Percentiles rank a stretch among this genome's conserved stretches.
Evolutionary conservation across 768 basidiomycete species (phyloP).

Genomic region (Cyclocybe cylindracea): DNA sequence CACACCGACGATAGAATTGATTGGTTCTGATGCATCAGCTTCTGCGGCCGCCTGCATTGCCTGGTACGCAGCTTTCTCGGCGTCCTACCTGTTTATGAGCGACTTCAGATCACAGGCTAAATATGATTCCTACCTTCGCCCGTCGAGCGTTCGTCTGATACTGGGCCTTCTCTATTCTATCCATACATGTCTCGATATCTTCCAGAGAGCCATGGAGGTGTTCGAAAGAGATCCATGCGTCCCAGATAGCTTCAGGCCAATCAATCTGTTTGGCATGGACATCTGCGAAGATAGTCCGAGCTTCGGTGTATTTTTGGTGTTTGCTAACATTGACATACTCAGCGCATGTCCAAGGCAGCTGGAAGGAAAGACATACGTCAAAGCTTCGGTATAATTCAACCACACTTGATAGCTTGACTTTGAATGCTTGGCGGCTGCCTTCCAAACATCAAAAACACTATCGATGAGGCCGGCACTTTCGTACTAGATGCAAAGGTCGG

Average conservation of each 20-base stretch:
- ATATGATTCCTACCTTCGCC: slow-evolving; percentile 51
- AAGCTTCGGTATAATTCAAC: slow-evolving; percentile 70
- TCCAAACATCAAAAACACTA: slow-evolving; percentile 62
- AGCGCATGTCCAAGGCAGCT: not conserved
- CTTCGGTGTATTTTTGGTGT: slow-evolving; percentile 53
- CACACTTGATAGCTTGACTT: slow-evolving; percentile 76
- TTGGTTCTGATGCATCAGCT: slow-evolving; percentile 35
- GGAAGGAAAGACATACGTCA: slow-evolving; percentile 53
- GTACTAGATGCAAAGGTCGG: slow-evolving; percentile 39
- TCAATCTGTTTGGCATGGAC: slow-evolving; percentile 76
- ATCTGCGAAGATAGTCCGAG: slow-evolving; percentile 67
- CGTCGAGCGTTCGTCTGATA: slow-evolving; percentile 62
- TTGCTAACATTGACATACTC: slow-evolving; percentile 37
- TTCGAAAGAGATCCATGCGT: slow-evolving; percentile 89
- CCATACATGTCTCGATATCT: slow-evolving; percentile 61
- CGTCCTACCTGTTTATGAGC: slow-evolving; percentile 45
- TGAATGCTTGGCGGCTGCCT: slow-evolving; percentile 63
- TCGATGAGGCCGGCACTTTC: slow-evolving; percentile 48
- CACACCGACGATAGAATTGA: slow-evolving; percentile 22
- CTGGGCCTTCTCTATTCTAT: slow-evolving; percentile 66
- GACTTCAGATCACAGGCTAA: not conserved
- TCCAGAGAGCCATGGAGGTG: slow-evolving; percentile 74
- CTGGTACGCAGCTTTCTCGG: slow-evolving; percentile 55
- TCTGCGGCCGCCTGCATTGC: slow-evolving; percentile 47
- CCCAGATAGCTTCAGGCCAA: slow-evolving; percentile 95